Percentiles rank a stretch among this genome's conserved stretches.
Conservation (phyloP, 2,329 filamentous ascomycete genomes). For the Pyrenochaeta sp. region DNA sequence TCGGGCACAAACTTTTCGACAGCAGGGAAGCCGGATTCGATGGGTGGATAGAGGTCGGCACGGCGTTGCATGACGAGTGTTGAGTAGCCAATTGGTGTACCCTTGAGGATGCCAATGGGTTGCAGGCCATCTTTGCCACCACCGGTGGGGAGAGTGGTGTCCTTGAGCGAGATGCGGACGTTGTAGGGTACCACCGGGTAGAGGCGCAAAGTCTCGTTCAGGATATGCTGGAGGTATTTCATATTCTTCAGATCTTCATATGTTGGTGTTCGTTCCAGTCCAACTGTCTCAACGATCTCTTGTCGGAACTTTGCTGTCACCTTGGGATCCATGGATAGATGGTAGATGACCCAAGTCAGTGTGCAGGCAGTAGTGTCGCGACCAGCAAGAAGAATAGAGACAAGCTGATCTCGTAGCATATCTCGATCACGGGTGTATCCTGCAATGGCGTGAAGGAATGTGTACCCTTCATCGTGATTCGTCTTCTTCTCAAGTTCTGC, state of each 20-base stretch:
- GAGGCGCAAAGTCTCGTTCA: constrained; percentile 52
- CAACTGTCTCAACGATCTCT: constrained; percentile 75
- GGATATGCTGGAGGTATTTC: constrained; percentile 68
- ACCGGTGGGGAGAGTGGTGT: constrained; percentile 59
- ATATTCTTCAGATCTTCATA: constrained; percentile 86
- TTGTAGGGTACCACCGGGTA: constrained; percentile 61
- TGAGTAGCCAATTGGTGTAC: constrained; percentile 56
- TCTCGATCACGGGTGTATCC: constrained; percentile 73
- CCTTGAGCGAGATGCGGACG: constrained; percentile 54
- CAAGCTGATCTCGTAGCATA: constrained; percentile 82
- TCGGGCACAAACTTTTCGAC: constrained; percentile 56
- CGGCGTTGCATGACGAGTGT: constrained; percentile 59
- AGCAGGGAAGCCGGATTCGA: constrained; percentile 49
- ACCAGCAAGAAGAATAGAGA: constrained; percentile 76
- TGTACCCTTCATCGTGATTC: constrained; percentile 76
- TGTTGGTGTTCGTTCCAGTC: constrained; percentile 65
- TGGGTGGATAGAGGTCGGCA: constrained; percentile 56
- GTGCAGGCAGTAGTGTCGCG: constrained; percentile 87
- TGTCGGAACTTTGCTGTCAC: constrained; percentile 71
- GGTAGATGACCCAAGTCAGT: constrained; percentile 82
- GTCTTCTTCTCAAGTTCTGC: constrained; percentile 77
- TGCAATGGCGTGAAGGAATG: constrained; percentile 86
- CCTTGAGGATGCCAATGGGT: constrained; percentile 54
- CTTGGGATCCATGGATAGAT: constrained; percentile 75
- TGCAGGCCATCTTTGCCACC: constrained; percentile 55